phyloP scores from a whole-genome alignment of 129 eudicot genomes.

The Artemisia tridentata region DNA sequence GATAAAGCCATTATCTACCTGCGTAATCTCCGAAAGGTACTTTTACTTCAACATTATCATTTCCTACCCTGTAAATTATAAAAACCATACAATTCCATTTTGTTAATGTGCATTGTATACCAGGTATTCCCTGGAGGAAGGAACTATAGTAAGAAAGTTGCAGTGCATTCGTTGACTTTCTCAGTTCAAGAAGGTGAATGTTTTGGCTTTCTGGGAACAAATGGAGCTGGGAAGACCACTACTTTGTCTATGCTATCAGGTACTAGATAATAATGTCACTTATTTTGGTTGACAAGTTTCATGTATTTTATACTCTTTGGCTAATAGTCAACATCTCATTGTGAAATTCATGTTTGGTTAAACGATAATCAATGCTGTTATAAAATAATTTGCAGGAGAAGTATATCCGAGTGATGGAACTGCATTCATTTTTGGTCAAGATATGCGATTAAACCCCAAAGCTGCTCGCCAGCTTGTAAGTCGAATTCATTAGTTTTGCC shows the following conservation, averaged over 20 bases:
- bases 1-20: slow-evolving; percentile 79
- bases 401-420: slow-evolving; percentile 84
- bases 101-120: slow-evolving; percentile 22
- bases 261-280: slow-evolving; percentile 24
- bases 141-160: slow-evolving; percentile 56
- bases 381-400: slow-evolving; percentile 56
- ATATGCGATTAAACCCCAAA: slow-evolving; percentile 75
- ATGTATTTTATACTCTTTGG: slow-evolving; percentile 10
- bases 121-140: slow-evolving; percentile 88
- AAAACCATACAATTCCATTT: background rate
- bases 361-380: slow-evolving; percentile 7
- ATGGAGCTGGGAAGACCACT: slow-evolving; percentile 99
- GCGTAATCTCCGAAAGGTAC: slow-evolving; percentile 86
- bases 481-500: slow-evolving; percentile 10
- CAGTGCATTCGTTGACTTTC: slow-evolving; percentile 90
- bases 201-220: slow-evolving; percentile 95
- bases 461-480: slow-evolving; percentile 88
- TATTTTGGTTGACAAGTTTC: slow-evolving; percentile 13
- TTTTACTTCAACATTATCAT: slow-evolving; percentile 14
- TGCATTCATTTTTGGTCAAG: slow-evolving; percentile 81
- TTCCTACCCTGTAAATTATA: slow-evolving; percentile 10
- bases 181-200: slow-evolving; percentile 99
- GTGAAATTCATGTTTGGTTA: background rate
- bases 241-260: slow-evolving; percentile 96
- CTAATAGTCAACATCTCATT: background rate